Percentiles rank a stretch among this genome's conserved stretches.
Conservation (phyloP, 129 eudicot genomes). For the Arctium minus region DNA sequence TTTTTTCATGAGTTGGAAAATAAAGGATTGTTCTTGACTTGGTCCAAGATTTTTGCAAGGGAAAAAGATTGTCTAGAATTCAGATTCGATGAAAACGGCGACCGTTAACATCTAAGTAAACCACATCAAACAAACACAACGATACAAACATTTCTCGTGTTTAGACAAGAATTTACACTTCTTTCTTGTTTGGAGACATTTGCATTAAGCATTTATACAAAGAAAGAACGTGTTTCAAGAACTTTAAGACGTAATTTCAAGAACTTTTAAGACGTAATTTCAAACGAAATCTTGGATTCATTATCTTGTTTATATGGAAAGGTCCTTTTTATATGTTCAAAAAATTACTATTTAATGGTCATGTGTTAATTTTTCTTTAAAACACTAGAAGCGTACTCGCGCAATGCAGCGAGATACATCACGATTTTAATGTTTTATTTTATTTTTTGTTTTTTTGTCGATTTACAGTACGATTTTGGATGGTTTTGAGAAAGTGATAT, state of each 20-base stretch:
- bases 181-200: background rate
- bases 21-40: conserved; percentile 2
- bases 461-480: no score
- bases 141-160: background rate
- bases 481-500: no score
- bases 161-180: background rate
- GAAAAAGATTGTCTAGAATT: conserved; percentile 18
- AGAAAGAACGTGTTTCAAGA: background rate
- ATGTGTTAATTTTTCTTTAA: background rate
- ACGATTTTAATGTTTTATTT: no score
- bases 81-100: conserved; percentile 31
- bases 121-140: conserved; percentile 28
- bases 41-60: conserved; percentile 4
- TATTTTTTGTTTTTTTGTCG: no score
- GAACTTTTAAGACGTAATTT: background rate
- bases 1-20: background rate
- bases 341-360: background rate
- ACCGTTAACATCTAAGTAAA: conserved; percentile 24
- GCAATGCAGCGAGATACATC: no score
- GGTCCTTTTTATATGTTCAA: background rate
- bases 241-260: background rate
- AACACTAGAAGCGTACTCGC: no score
- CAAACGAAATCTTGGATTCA: background rate
- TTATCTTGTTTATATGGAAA: conserved; percentile 7
- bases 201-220: background rate